Base-by-base conservation (phyloP, 768 basidiomycete species). In the Russula olivacea region DNA sequence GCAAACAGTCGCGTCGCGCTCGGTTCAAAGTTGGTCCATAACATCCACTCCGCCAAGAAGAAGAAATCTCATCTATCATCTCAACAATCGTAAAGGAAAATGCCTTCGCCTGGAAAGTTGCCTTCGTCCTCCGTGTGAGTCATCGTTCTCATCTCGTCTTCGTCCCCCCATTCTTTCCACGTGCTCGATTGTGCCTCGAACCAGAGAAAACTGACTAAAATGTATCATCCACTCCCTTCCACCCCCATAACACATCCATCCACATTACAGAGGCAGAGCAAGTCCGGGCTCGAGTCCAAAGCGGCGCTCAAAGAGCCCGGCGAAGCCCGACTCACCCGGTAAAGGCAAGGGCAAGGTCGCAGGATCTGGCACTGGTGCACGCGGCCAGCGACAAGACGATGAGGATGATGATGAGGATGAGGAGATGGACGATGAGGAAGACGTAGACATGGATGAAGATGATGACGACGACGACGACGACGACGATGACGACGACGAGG, bases 351-450 rank as follows among this genome's bases (percentile, higher is more conserved):
- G 54, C 55, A 68, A 66, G 59, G 62, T 2, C 32, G 12, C 55
- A 25, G 66, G 21, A 25, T 65, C 34, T 23, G 14, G 34, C 21
- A 4, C 32, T 21, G 12, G 51, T 34, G 32, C 32, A 7, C 32
- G 11, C 11, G 11, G 19, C 17, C 12, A 12, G 51, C 30, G n/a
- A n/a, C 41, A 69, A 11, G 72, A 72, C 11, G 73, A 72, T 62
- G 72, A 56, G 45, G 70, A 67, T 7, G 45, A 52, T 36, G 36
- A n/a, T n/a, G 75, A 72, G 25, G 72, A 71, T 0, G 76, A 53
- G 6, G 76, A 36, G 11, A 12, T 71, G 25, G 30, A 12, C 0
- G 76, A 77, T 0, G 75, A 76, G 0, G 74, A 72, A 19, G 73
- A 72, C 62, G 71, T 56, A 17, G 72, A 71, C 61, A 71, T 38